phyloP scores from a whole-genome alignment of 306 rosid genomes.

The Abrus precatorius region DNA sequence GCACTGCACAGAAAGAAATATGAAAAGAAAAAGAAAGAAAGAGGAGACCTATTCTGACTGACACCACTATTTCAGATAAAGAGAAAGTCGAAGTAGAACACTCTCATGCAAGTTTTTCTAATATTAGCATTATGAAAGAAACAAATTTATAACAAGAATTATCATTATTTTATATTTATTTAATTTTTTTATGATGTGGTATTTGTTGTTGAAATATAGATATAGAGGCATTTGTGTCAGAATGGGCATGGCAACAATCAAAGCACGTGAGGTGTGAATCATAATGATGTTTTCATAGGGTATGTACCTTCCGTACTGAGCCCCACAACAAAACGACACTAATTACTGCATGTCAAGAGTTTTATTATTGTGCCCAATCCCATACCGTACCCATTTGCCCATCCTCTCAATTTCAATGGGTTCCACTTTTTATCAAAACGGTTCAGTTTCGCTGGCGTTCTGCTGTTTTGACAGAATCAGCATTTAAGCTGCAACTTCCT shows the following conservation, averaged over 20 bases:
- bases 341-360: not conserved
- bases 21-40: too few species aligned
- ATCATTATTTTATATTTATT: too few species aligned
- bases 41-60: not conserved
- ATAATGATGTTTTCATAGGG: not conserved
- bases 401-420: not conserved
- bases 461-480: not conserved
- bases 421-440: not conserved
- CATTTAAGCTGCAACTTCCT: not conserved
- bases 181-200: too few species aligned
- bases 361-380: too few species aligned
- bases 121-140: too few species aligned
- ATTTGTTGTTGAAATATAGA: too few species aligned
- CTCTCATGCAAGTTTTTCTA: too few species aligned
- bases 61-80: not conserved
- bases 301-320: constrained; percentile 7
- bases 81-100: not conserved
- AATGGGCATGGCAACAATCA: not conserved
- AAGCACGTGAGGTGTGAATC: not conserved
- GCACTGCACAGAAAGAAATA: not conserved
- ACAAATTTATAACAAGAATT: too few species aligned
- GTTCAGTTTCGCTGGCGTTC: not conserved
- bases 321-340: not conserved
- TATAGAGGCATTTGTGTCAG: not conserved
- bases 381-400: not conserved